Evolutionary conservation across 2,329 filamentous ascomycete species (phyloP).

Genomic region (Aureobasidium sp.): DNA sequence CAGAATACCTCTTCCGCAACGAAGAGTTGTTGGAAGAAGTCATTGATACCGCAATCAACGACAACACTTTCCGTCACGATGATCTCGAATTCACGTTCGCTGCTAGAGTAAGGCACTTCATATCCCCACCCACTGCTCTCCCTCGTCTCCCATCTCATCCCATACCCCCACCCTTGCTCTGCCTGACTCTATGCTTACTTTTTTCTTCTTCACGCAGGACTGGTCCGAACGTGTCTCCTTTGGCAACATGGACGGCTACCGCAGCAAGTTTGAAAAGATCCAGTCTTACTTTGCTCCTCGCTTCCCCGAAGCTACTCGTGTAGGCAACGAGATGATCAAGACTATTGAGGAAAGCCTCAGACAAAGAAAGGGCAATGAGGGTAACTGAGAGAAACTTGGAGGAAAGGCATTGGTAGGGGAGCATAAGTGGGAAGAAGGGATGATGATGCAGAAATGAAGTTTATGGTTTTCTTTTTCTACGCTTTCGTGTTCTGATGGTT

Average conservation of each 20-base stretch:
- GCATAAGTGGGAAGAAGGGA: background rate
- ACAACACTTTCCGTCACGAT: slow-evolving; percentile 87
- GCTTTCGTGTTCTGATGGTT: background rate
- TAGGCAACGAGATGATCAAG: slow-evolving; percentile 97
- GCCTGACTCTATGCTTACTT: too few relatives aligned
- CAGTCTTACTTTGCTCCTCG: slow-evolving; percentile 86
- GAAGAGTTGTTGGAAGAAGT: slow-evolving; percentile 72
- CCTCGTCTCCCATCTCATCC: too few relatives aligned
- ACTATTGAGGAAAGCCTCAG: slow-evolving; percentile 76
- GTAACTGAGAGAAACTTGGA: background rate
- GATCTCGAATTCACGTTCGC: slow-evolving; percentile 98
- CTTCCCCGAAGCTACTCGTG: slow-evolving; percentile 75
- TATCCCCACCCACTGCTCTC: too few relatives aligned
- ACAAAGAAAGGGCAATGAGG: slow-evolving; percentile 13
- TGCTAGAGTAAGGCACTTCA: slow-evolving; percentile 49
- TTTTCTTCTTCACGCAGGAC: slow-evolving; percentile 40
- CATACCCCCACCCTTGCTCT: too few relatives aligned
- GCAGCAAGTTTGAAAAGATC: slow-evolving; percentile 82
- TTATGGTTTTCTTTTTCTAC: background rate
- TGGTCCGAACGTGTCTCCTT: slow-evolving; percentile 93
- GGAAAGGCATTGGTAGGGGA: background rate
- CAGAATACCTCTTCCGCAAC: slow-evolving; percentile 89
- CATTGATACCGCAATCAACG: slow-evolving; percentile 76
- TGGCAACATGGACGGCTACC: slow-evolving; percentile 87
- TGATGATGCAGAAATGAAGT: background rate